Base-by-base conservation (phyloP, 1,284 basidiomycete species). In the Stereum hirsutum region DNA sequence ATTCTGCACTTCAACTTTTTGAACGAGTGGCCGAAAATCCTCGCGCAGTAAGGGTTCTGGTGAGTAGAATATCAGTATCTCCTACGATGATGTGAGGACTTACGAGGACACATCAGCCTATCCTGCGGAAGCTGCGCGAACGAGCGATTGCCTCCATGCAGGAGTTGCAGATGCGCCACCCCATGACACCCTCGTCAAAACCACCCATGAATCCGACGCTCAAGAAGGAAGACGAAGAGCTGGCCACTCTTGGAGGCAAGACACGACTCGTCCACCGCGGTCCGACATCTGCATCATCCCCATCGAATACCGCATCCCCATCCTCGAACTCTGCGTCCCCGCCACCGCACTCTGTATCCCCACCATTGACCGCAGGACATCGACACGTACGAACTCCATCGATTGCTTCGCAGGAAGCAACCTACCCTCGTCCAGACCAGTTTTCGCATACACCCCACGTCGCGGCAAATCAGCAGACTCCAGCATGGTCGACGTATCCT, bases 1-100 rank as follows among this genome's bases (percentile, higher is more conserved):
- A 82, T 42, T 70, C 75, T 1, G 78, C 78, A 0, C 70, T 69
- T 49, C 70, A 68, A 41, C 58, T 84, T 6, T 83, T 82, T 52
- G 58, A 66, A 32, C 65, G 65, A 30, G 74, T 79, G 2, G 64
- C 69, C 2, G 66, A 74, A 49, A 71, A 65, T 42, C 58, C 70
- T 5, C 66, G 74, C 31, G 74, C 75, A 7, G 63, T 64, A 14
- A 80, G 76, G 54, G 77, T 82, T 28, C 56, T 83, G 47, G 80
- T 80, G 46, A 45, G 75, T 63, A 28, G 45, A 44, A 27, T 35
- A 7, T 14, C 19, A 30, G 11, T 25, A 15, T 11, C 35, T 24
- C 35, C n/a, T 20, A 15, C 40, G 34, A 10, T 8, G 31, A n/a
- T 8, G 19, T 32, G n/a, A 43, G 32, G 24, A 20, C 34, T 46